Conservation (phyloP, 1,284 basidiomycete genomes). For the Ganoderma leucocontextum region DNA sequence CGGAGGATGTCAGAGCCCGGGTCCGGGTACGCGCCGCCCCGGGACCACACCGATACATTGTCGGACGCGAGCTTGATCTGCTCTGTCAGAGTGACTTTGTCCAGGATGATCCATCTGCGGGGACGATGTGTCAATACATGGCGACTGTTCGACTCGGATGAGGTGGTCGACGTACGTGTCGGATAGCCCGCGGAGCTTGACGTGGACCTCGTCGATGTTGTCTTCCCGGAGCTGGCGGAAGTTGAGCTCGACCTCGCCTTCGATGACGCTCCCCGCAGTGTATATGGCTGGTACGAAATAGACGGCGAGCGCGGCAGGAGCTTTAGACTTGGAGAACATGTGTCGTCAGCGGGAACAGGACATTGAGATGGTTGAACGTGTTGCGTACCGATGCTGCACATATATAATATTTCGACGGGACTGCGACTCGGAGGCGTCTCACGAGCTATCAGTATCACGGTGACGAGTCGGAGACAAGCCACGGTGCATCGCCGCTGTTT, state of each 20-base stretch:
- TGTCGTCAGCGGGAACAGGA: neutral
- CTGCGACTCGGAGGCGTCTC: neutral
- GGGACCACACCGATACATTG: conserved; percentile 4
- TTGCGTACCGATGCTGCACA: neutral
- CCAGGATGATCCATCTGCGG: neutral
- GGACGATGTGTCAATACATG: neutral
- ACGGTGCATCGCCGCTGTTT: neutral
- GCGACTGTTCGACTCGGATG: neutral
- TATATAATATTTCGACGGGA: neutral
- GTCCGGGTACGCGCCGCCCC: conserved; percentile 31
- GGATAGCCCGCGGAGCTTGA: conserved; percentile 34
- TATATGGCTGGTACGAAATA: conserved; percentile 11
- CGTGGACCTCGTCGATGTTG: conserved; percentile 33
- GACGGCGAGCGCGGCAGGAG: neutral
- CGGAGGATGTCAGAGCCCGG: conserved; percentile 32
- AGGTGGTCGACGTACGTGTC: conserved; percentile 28
- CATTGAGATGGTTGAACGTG: neutral
- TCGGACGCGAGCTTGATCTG: conserved; percentile 11
- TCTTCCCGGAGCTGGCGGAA: conserved; percentile 28
- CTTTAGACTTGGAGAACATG: neutral
- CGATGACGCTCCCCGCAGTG: conserved; percentile 24
- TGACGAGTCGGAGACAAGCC: neutral
- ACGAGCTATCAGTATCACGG: too few relatives aligned
- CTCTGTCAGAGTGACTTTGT: neutral
- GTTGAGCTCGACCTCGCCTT: conserved; percentile 36